Conservation (phyloP, 140 eudicot species). For the Eryngium alpinum region DNA sequence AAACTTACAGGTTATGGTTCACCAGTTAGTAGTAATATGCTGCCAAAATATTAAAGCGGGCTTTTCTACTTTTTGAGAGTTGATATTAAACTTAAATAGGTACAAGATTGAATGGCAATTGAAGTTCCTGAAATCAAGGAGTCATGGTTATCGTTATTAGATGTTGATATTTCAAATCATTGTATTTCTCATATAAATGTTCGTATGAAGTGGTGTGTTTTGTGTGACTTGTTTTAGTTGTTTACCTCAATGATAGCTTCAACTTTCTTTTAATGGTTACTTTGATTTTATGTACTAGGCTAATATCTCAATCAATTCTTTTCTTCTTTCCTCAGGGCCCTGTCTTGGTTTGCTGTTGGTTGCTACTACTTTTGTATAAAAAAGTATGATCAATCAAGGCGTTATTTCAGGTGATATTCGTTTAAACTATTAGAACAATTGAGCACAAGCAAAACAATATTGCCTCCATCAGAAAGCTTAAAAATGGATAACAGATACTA, state of each 20-base stretch:
- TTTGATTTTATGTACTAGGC: background rate
- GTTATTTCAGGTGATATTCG: constrained; percentile 70
- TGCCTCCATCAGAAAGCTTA: background rate
- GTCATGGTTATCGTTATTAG: background rate
- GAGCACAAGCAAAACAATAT: background rate
- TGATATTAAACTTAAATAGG: background rate
- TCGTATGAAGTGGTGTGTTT: background rate
- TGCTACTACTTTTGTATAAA: constrained; percentile 92
- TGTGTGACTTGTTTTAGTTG: background rate
- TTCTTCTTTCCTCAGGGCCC: constrained; percentile 46
- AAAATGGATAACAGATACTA: background rate
- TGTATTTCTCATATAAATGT: background rate
- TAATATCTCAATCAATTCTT: background rate
- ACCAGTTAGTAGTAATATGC: background rate
- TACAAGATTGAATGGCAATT: background rate
- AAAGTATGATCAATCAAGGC: constrained; percentile 94
- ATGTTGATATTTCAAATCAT: background rate
- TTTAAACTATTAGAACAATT: background rate
- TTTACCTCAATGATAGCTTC: background rate
- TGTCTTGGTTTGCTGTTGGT: constrained; percentile 99
- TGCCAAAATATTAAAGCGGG: background rate
- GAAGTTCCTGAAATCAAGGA: background rate
- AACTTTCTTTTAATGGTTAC: background rate
- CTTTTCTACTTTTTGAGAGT: background rate
- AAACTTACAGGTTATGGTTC: background rate